phyloP scores from a whole-genome alignment of 495 filamentous ascomycete genomes.

The Staphylotrichum longicolle region DNA sequence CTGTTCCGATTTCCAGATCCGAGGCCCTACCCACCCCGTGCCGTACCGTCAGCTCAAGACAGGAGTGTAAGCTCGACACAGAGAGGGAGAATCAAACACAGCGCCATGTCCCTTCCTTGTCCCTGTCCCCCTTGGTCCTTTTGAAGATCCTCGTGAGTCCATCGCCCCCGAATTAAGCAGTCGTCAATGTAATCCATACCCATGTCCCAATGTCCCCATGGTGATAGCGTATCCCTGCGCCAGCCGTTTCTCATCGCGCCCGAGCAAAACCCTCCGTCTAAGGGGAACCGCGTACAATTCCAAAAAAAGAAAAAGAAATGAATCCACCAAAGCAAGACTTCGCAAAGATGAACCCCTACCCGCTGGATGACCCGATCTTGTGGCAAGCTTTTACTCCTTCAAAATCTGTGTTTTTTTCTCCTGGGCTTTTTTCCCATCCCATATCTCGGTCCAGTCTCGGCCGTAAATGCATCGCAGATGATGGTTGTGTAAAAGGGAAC shows the following conservation, averaged over 20 bases:
- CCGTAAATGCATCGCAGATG: conserved; percentile 12
- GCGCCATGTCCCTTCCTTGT: neutral
- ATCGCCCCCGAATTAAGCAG: neutral
- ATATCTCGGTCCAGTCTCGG: neutral
- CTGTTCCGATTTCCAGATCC: neutral
- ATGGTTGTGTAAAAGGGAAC: neutral
- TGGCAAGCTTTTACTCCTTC: neutral
- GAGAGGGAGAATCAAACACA: neutral
- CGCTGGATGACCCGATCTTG: neutral
- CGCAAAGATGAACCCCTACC: neutral
- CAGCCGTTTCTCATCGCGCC: neutral
- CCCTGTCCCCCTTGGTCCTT: too few relatives aligned
- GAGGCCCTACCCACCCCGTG: neutral
- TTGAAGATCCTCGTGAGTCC: too few relatives aligned
- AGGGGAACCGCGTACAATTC: neutral
- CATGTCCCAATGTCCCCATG: neutral
- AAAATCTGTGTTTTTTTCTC: neutral
- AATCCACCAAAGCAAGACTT: neutral
- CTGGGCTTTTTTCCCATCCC: neutral
- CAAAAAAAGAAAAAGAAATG: neutral
- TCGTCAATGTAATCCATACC: neutral
- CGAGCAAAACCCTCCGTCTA: neutral
- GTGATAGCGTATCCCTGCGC: neutral
- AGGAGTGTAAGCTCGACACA: neutral
- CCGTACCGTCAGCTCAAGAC: neutral